These are phyloP conservation scores for Zhuliangozyma parablackwelliae DNA, from an alignment of 1,139 yeast species.

Conservation along the genomic window DNA sequence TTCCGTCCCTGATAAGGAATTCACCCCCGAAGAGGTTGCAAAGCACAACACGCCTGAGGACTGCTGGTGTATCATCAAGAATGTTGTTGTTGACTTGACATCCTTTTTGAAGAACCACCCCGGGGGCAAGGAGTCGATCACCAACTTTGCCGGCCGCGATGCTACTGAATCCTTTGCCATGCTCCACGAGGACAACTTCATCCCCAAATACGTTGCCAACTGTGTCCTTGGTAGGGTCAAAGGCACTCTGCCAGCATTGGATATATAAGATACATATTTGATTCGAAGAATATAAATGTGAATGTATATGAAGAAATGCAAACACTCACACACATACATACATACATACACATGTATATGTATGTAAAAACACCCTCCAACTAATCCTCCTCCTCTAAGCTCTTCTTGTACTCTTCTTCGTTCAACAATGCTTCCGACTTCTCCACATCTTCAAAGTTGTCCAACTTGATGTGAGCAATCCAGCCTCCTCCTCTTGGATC, in stretches of 20 bases:
- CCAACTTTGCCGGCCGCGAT: constrained; percentile 83
- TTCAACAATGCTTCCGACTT: constrained; percentile 30
- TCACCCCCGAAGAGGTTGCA: constrained; percentile 52
- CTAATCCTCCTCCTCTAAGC: constrained; percentile 40
- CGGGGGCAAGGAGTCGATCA: constrained; percentile 75
- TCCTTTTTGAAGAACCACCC: constrained; percentile 79
- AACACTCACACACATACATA: too few species aligned
- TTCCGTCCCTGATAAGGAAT: constrained; percentile 39
- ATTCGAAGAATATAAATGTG: constrained; percentile 1
- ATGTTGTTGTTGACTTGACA: constrained; percentile 80
- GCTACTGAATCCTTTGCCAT: constrained; percentile 79
- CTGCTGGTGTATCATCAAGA: constrained; percentile 87
- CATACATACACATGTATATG: neutral
- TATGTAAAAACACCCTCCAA: neutral
- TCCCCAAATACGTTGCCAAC: constrained; percentile 43
- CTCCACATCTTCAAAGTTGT: constrained; percentile 25
- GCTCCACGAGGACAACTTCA: constrained; percentile 53
- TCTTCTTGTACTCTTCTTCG: constrained; percentile 60
- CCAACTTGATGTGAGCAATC: constrained; percentile 73
- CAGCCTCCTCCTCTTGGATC: constrained; percentile 95
- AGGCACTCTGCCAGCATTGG: constrained; percentile 38
- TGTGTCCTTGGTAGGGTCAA: constrained; percentile 49
- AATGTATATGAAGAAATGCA: neutral
- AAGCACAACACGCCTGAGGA: constrained; percentile 59
- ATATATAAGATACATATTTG: constrained; percentile 3